Percentiles rank a stretch among this genome's conserved stretches.
phyloP scores from a whole-genome alignment of 2,329 filamentous ascomycete genomes.

The Paecilomyces fulvus region DNA sequence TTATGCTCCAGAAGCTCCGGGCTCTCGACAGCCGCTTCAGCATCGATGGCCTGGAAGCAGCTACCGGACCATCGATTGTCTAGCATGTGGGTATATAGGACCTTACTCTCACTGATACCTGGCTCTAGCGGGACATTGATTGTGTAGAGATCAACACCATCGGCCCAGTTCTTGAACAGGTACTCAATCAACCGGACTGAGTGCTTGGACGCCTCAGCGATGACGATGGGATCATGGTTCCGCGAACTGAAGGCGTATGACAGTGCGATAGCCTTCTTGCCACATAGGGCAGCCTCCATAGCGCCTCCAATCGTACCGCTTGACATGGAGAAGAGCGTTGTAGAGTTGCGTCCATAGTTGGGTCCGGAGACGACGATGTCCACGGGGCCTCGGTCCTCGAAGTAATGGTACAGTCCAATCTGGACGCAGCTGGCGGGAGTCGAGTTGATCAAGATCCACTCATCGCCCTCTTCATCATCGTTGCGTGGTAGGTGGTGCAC shows the following conservation, averaged over 20 bases:
- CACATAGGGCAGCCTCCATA: constrained; percentile 66
- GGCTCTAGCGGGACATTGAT: constrained; percentile 84
- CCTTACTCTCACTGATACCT: constrained; percentile 61
- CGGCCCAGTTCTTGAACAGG: constrained; percentile 64
- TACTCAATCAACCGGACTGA: constrained; percentile 71
- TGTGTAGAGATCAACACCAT: constrained; percentile 73
- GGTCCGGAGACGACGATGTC: constrained; percentile 73
- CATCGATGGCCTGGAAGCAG: constrained; percentile 74
- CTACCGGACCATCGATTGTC: constrained; percentile 90
- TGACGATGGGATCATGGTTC: constrained; percentile 74
- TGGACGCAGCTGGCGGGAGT: constrained; percentile 75
- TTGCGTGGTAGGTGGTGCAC: constrained; percentile 55
- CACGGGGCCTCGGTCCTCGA: constrained; percentile 60
- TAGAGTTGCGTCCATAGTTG: constrained; percentile 77
- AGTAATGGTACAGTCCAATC: constrained; percentile 74
- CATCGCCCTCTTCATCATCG: constrained; percentile 54
- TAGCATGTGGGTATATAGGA: constrained; percentile 76
- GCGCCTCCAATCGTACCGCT: constrained; percentile 71
- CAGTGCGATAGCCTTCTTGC: constrained; percentile 65
- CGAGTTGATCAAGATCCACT: constrained; percentile 75
- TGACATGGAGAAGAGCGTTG: constrained; percentile 67
- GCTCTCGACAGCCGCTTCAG: constrained; percentile 50
- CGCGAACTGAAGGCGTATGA: constrained; percentile 84
- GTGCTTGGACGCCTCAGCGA: constrained; percentile 66
- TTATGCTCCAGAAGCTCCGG: constrained; percentile 61